Conservation (phyloP, 306 rosid genomes). For the Purshia tridentata region DNA sequence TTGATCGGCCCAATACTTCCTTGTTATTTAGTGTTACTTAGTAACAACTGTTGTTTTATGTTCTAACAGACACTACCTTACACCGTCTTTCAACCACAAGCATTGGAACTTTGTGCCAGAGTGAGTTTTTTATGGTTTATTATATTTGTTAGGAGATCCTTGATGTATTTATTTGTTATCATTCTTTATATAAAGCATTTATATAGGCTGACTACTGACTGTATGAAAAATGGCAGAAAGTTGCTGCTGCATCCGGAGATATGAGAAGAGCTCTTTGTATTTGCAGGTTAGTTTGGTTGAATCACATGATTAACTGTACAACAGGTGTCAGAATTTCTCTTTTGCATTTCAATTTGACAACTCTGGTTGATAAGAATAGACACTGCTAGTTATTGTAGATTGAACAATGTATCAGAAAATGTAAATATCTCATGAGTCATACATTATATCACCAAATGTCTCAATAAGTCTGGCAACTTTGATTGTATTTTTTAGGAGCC, state of each 20-base stretch:
- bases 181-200: background rate
- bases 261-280: conserved; percentile 89
- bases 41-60: conserved; percentile 12
- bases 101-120: conserved; percentile 94
- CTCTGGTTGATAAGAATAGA: background rate
- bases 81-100: conserved; percentile 66
- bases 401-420: background rate
- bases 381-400: background rate
- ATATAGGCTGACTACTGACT: background rate
- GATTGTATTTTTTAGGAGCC: background rate
- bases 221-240: conserved; percentile 58
- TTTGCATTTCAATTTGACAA: background rate
- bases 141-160: background rate
- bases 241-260: conserved; percentile 92
- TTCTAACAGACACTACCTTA: conserved; percentile 62
- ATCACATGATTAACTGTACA: background rate
- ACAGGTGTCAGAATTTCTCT: background rate
- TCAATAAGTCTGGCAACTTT: background rate
- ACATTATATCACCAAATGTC: background rate
- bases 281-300: conserved; percentile 57
- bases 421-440: background rate
- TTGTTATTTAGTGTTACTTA: conserved; percentile 20
- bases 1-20: background rate
- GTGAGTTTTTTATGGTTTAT: conserved; percentile 45
- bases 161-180: background rate